These are phyloP conservation scores for Neospermospora avenae DNA, from an alignment of 2,329 filamentous ascomycete species.

Conservation along the genomic window DNA sequence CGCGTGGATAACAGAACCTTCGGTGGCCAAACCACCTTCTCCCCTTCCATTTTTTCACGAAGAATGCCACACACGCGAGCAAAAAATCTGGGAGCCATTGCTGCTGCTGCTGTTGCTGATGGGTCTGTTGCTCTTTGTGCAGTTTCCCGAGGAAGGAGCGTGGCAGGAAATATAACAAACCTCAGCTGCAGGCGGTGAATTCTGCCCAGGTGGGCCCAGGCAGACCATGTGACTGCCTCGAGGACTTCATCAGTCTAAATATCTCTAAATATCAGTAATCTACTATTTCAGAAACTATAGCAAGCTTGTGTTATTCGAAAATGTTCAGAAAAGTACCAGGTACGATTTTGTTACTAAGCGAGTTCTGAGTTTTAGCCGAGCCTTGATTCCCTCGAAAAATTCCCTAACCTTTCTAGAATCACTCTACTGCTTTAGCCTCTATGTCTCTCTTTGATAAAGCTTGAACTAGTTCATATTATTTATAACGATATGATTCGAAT, in stretches of 20 bases:
- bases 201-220: not conserved
- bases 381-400: no score
- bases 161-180: not conserved
- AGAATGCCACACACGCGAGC: not conserved
- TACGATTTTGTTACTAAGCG: not conserved
- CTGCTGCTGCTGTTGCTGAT: not conserved
- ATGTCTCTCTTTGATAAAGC: no score
- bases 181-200: not conserved
- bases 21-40: slow-evolving; percentile 9
- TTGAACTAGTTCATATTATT: no score
- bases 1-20: slow-evolving; percentile 7
- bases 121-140: not conserved
- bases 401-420: no score
- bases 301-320: not conserved
- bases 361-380: not conserved
- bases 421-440: no score
- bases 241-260: not conserved
- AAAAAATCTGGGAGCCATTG: not conserved
- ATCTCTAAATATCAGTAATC: no score
- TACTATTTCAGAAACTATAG: not conserved
- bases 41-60: not conserved
- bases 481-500: no score
- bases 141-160: not conserved
- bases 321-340: not conserved
- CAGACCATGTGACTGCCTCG: not conserved